phyloP scores from a whole-genome alignment of 1,284 basidiomycete genomes.

The Papiliotrema laurentii region DNA sequence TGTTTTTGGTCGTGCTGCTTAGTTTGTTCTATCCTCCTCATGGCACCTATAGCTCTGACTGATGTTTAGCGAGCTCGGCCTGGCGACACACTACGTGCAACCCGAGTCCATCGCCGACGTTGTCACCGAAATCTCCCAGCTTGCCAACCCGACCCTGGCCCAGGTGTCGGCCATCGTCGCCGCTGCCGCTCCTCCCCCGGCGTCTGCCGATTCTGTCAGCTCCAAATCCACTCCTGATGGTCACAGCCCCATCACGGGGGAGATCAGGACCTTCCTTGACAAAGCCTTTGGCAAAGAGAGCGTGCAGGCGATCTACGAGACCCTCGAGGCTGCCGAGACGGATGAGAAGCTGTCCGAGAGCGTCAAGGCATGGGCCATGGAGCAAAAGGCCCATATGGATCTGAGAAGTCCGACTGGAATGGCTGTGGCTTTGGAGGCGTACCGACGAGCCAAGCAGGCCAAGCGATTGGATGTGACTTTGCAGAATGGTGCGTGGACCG shows the following conservation, averaged over 20 bases:
- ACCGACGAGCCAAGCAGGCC: constrained; percentile 63
- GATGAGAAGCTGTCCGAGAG: constrained; percentile 48
- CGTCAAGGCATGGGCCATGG: constrained; percentile 67
- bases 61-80: constrained; percentile 66
- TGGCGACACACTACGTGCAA: constrained; percentile 86
- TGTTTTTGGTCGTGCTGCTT: constrained; percentile 71
- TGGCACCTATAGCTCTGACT: neutral
- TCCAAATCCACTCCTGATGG: constrained; percentile 58
- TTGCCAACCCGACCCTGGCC: constrained; percentile 27
- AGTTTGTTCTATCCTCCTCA: constrained; percentile 56
- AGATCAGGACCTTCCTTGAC: constrained; percentile 70
- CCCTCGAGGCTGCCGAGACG: constrained; percentile 52
- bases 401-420: constrained; percentile 83
- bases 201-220: constrained; percentile 57
- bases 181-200: constrained; percentile 17
- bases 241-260: constrained; percentile 57
- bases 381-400: constrained; percentile 62
- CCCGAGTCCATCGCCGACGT: constrained; percentile 69
- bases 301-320: constrained; percentile 65
- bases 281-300: constrained; percentile 64
- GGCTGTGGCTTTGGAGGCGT: constrained; percentile 73
- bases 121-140: constrained; percentile 43
- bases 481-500: constrained; percentile 72
- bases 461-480: constrained; percentile 61
- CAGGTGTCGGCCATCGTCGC: constrained; percentile 23